Evolutionary conservation across 352 stramenopile genomes (phyloP), one percentile per base, ranked within the genome.

Genomic region (Elongisporangium anandrum): DNA sequence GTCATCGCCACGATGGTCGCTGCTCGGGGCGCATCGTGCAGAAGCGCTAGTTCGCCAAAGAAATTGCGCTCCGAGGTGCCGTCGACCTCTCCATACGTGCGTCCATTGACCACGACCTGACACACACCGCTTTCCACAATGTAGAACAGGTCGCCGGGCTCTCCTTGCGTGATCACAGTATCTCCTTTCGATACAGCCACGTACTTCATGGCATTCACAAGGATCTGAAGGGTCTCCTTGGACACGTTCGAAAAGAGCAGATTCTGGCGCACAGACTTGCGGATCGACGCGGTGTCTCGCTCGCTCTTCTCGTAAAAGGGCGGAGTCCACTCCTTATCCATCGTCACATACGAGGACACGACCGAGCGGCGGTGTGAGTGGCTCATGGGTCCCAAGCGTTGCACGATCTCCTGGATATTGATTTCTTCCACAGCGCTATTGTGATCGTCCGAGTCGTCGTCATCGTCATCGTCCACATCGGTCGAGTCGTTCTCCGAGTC

Each of bases 41-140:
- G 79, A 50, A 98, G 73, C 9, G 95, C 95, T 26, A 98, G 72
- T 75, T 98, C 95, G 21, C 95, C 95, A 61, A 98, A 98, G 59
- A 79, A 88, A 41, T 88, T 82, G 45, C 79, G 72, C 15, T 70
- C 57, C 0, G 69, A 79, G 3, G 97, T 77, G 39, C 68, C 72
- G 57, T 79, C 70, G 16, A 86, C 68, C 39, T 82, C 69, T 24
- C 81, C 82, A 3, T 82, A 71, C 9, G 94, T 75, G 53, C 82
- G 75, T 1, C 63, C 55, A 39, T 91, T 70, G 15, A 93, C 81
- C 4, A 78, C 38, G 34, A 92, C 77, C 38, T 92, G 71, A 45
- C 97, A 87, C n/a, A 74, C 60, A 22, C 95, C 95, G 56, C 73
- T 92, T 56, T 93, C 71, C 49, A 98, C 70, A 50, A 98, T 91